Base-by-base conservation (phyloP, 75 land plant genomes). In the Cryptomeria japonica region DNA sequence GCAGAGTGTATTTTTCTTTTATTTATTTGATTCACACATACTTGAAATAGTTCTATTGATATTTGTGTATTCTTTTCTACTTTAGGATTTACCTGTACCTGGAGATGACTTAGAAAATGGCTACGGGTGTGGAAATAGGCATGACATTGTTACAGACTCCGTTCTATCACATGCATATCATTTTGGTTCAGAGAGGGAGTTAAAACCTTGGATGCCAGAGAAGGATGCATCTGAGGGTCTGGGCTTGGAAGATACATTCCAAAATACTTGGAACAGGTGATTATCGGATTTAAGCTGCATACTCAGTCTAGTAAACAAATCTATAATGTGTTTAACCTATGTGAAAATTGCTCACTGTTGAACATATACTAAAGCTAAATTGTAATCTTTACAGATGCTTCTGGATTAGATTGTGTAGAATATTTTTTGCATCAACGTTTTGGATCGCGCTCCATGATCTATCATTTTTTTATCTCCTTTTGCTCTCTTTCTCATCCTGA, bases 151-250 rank as follows among this genome's bases (percentile, higher is more conserved):
- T 85, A 91, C 94, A 83, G 99, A 97, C 83, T 93, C 96, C 31
- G 84, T 72, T 19, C 92, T 97, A 86, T 93, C 99, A 28, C 96
- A 93, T 58, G 89, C 92, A 78, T 90, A 90, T 49, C 87, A 91
- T 90, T 89, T 88, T 47, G 99, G 95, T 37, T 41, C 84, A 73
- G 98, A 93, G 87, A 91, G 99, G 87, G 96, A 96, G 87, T 88
- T 97, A 36, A 93, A 91, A 87, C 96, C 91, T 7, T 97, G 99
- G 99, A 92, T 90, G 31, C 98, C 99, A 49, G 99, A 97, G 91
- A 92, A 90, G 86, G 97, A 94, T 88, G 93, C 88, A 86, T 92
- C 95, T 15, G 91, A 91, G 85, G 85, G 88, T 87, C 93, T 93
- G 19, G 93, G 94, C 36, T 58, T 93, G 89, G 97, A 96, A 28